phyloP scores from a whole-genome alignment of 2,329 filamentous ascomycete species.

The Colletotrichum camelliae region DNA sequence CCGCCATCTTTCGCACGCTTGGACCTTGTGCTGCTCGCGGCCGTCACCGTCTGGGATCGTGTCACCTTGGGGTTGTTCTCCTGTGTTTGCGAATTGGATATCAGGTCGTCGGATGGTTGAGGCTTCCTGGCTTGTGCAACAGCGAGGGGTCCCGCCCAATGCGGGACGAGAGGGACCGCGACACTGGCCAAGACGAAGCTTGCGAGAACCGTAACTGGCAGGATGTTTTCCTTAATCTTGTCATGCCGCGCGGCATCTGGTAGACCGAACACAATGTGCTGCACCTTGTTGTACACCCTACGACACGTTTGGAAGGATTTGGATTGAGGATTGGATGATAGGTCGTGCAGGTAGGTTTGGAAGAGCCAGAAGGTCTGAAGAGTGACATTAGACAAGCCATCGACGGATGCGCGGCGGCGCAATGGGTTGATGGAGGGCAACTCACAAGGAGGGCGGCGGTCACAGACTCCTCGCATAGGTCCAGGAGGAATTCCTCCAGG shows the following conservation, averaged over 20 bases:
- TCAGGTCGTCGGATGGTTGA: conserved; percentile 64
- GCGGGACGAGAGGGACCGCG: conserved; percentile 76
- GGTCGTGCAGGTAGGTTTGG: conserved; percentile 85
- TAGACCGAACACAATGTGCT: conserved; percentile 84
- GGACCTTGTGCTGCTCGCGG: conserved; percentile 55
- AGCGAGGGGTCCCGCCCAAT: conserved; percentile 79
- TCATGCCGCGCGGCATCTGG: conserved; percentile 72
- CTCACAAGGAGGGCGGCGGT: conserved; percentile 82
- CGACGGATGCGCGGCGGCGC: background rate
- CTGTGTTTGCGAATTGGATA: conserved; percentile 55
- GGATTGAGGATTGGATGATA: conserved; percentile 76
- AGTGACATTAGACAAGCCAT: background rate
- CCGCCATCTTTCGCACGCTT: conserved; percentile 51
- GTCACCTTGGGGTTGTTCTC: conserved; percentile 54
- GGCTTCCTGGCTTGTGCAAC: conserved; percentile 83
- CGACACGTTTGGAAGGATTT: conserved; percentile 82
- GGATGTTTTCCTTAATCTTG: conserved; percentile 80
- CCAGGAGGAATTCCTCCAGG: conserved; percentile 84
- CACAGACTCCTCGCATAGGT: conserved; percentile 86
- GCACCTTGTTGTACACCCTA: conserved; percentile 86
- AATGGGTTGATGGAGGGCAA: conserved; percentile 22
- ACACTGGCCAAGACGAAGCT: conserved; percentile 81
- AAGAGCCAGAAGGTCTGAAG: conserved; percentile 87
- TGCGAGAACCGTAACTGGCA: conserved; percentile 81
- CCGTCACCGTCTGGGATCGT: conserved; percentile 72